Evolutionary conservation across 148 eudicot genomes (phyloP).

Genomic region (Oxyria digyna): DNA sequence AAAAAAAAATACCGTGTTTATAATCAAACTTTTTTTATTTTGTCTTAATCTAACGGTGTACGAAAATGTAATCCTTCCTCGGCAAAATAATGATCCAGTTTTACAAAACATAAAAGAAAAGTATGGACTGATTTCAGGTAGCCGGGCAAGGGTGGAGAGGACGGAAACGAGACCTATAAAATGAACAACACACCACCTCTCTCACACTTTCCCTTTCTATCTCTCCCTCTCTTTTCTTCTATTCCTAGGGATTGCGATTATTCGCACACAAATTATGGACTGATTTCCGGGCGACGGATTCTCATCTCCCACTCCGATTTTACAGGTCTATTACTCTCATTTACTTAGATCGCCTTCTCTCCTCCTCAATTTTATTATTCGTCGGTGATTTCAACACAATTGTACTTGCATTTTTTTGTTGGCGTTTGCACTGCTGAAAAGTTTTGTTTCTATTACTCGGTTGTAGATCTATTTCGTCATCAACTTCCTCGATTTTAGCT

Average conservation of each 20-base stretch:
- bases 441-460: not conserved
- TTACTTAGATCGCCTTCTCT: not conserved
- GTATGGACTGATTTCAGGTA: too few relatives aligned
- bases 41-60: too few relatives aligned
- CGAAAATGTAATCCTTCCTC: too few relatives aligned
- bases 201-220: constrained; percentile 19
- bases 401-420: not conserved
- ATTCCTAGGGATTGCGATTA: constrained; percentile 12
- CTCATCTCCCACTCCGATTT: constrained; percentile 12
- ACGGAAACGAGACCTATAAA: not conserved
- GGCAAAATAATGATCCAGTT: too few relatives aligned
- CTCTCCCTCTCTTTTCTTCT: too few relatives aligned
- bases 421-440: not conserved
- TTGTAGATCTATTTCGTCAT: not conserved
- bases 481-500: not conserved
- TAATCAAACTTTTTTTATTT: too few relatives aligned
- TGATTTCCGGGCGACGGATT: constrained; percentile 3
- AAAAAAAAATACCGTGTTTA: too few relatives aligned
- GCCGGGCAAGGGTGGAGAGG: not conserved
- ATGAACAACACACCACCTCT: constrained; percentile 1
- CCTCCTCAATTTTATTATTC: not conserved
- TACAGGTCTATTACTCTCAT: constrained; percentile 10
- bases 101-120: too few relatives aligned
- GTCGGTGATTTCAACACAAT: not conserved
- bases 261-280: not conserved